Base-by-base conservation (phyloP, 2,329 filamentous ascomycete species). In the Epicoccum sorghinum region DNA sequence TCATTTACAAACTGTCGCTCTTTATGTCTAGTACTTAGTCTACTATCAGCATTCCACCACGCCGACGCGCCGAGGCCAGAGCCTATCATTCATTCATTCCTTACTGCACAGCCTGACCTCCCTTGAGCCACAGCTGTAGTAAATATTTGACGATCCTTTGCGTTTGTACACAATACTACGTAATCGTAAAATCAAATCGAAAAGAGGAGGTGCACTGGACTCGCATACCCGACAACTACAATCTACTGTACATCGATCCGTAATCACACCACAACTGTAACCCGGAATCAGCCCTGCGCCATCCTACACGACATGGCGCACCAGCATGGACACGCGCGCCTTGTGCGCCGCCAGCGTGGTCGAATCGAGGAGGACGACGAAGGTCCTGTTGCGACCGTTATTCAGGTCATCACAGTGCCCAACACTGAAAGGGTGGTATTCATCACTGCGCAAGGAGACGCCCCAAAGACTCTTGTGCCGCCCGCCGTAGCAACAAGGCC, bases 331-430 rank as follows among this genome's bases (percentile, higher is more conserved):
- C 57, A 61, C 10, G 40, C 59, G 55, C 71, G 73, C 57, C 58
- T 69, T 13, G 58, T 65, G 61, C 71, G 61, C 35, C 69, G 72
- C 22, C 68, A 73, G 53, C 64, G 57, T 41, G 33, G 61, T 24
- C 55, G 53, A 47, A 39, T 18, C 18, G 18, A 61, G 25, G 40
- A 65, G 2, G 53, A 61, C 29, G 58, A 61, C 14, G 43, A 56
- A 18, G 44, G 33, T 9, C 13, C 33, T 27, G 45, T 64, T 8
- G 64, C 62, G 14, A 78, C 75, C 3, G 63, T 77, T 43, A 67
- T 78, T 9, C 76, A 85, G 37, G 82, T 84, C 67, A 76, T 83
- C 40, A 85, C 83, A 0, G 75, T 80, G 27, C 62, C 76, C 22
- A 75, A 79, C 48, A 71, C 75, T 13, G 82, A 81, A 24, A 74